phyloP scores from a whole-genome alignment of 805 yeast species.

The Suhomyces pyralidae region DNA sequence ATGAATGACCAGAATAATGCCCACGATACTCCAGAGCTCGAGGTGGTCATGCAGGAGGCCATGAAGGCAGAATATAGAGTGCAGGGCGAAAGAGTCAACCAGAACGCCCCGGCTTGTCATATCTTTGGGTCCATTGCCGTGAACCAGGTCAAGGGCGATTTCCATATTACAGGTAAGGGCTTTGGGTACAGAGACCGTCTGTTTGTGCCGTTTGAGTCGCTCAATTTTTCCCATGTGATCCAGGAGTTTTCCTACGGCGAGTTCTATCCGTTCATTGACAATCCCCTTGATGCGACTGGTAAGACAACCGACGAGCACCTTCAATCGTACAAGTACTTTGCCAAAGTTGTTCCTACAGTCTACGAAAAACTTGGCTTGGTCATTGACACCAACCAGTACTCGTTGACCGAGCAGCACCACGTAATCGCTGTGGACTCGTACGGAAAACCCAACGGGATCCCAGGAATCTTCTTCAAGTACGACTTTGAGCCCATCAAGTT shows the following conservation, averaged over 20 bases:
- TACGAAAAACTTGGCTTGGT: slow-evolving; percentile 68
- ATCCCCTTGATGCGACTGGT: slow-evolving; percentile 82
- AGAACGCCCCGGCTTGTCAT: slow-evolving; percentile 78
- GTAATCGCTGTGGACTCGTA: slow-evolving; percentile 9
- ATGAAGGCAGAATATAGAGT: slow-evolving; percentile 60
- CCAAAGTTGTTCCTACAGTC: slow-evolving; percentile 81
- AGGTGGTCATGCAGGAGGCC: slow-evolving; percentile 62
- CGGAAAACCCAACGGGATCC: slow-evolving; percentile 36
- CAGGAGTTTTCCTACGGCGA: slow-evolving; percentile 89
- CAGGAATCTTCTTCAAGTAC: slow-evolving; percentile 82
- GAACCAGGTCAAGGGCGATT: slow-evolving; percentile 79
- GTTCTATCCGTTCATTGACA: slow-evolving; percentile 78
- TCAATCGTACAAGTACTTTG: slow-evolving; percentile 59
- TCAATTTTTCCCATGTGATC: slow-evolving; percentile 82
- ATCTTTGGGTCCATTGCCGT: slow-evolving; percentile 81
- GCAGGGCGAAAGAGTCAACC: slow-evolving; percentile 40
- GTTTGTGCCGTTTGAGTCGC: slow-evolving; percentile 43
- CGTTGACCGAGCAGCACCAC: slow-evolving; percentile 55
- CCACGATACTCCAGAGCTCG: slow-evolving; percentile 61
- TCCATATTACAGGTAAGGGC: slow-evolving; percentile 80
- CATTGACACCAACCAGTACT: slow-evolving; percentile 82
- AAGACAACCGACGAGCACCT: slow-evolving; percentile 48
- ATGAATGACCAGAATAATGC: slow-evolving; percentile 45
- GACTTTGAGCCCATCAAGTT: slow-evolving; percentile 86
- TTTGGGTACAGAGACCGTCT: slow-evolving; percentile 55